Conservation (phyloP, 73 alveolate genomes). For the Paraurostyla sp. region DNA sequence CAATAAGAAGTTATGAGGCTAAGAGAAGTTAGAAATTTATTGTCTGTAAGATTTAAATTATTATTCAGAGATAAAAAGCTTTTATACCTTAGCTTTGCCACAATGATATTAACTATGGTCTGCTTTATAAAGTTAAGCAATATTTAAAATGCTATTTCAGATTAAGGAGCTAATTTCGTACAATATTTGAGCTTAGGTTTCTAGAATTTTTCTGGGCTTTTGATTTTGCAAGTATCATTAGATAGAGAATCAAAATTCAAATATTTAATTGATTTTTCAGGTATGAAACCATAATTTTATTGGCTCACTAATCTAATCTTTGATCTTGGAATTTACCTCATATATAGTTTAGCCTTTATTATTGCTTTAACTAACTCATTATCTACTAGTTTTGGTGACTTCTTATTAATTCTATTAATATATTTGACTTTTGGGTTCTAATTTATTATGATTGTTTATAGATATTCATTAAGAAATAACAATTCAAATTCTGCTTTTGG, state of each 20-base stretch:
- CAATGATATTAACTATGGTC: not conserved
- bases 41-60: not conserved
- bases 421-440: not conserved
- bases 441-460: not conserved
- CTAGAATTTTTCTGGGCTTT: not conserved
- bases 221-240: not conserved
- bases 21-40: too few species aligned
- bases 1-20: too few species aligned
- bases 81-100: not conserved
- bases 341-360: not conserved
- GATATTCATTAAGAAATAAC: not conserved
- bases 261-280: not conserved
- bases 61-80: conserved; percentile 17
- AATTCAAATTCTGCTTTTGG: not conserved
- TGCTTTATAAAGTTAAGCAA: not conserved
- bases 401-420: not conserved
- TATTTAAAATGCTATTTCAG: too few species aligned
- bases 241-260: conserved; percentile 23
- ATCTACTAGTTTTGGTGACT: not conserved
- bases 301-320: conserved; percentile 16
- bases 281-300: not conserved
- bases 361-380: not conserved
- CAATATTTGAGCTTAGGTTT: not conserved
- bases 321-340: not conserved
- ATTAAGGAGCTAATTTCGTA: too few species aligned